Evolutionary conservation across 176 grass and related monocot genomes (phyloP), one percentile per base, ranked within the genome.

Genomic region (Lolium rigidum): DNA sequence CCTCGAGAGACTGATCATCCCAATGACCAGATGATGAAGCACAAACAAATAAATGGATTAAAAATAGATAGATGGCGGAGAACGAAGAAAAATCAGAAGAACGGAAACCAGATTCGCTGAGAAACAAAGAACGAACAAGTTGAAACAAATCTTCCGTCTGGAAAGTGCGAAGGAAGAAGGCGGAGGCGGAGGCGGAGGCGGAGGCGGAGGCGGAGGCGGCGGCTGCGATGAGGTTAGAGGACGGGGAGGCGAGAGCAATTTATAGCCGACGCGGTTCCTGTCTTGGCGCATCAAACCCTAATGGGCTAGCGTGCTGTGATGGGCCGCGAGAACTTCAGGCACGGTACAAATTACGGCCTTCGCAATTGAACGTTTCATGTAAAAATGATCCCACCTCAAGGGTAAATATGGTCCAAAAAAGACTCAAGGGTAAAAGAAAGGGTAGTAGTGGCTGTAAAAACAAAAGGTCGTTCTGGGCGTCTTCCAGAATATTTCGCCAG

Each of bases 21-120:
- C 84, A 92, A 86, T 51, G 87, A 95, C 89, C 91, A 96, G 94
- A 96, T 93, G 88, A 93, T 76, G 91, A 96, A 96, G 94, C 91
- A 78, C 78, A 9, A 17, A 9, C 18, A 17, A 14, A 75, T 43
- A 2, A 2, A 54, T 3, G 22, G 63, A 28, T 3, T 7, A 0
- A 47, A 4, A 70, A 21, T 1, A 63, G 58, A 63, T 26, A 63
- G 58, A 63, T 26, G 0, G 5, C 12, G 6, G 38, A 13, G 11
- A 35, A 68, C 11, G 9, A 4, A 20, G 8, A 9, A 9, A 69
- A 69, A 41, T 10, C 66, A 18, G 18, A 54, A 18, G 4, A 24
- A 77, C 17, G 17, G 20, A 0, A 66, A 59, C 22, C 1, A 55
- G 10, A 39, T 39, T 22, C 1, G 0, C 25, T 2, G 17, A n/a